Evolutionary conservation across 2,329 filamentous ascomycete genomes (phyloP).

Genomic region (Hypoxylon sp.): DNA sequence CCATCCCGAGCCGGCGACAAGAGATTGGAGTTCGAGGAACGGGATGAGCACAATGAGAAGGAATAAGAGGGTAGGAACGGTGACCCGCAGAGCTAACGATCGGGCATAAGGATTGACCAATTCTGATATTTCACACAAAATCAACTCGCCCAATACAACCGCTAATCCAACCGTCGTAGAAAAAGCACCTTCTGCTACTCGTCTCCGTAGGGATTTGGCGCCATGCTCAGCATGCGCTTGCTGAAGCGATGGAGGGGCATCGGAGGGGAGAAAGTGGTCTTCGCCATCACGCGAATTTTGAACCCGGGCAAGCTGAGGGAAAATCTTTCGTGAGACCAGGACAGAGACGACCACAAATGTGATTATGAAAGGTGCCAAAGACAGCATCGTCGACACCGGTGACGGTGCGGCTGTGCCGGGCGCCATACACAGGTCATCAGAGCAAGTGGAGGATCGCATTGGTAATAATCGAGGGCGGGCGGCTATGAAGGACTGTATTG

Average conservation of each 20-base stretch:
- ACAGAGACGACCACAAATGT: slow-evolving; percentile 76
- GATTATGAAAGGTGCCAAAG: slow-evolving; percentile 78
- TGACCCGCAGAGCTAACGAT: slow-evolving; percentile 76
- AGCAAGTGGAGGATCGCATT: slow-evolving; percentile 65
- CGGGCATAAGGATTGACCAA: slow-evolving; percentile 78
- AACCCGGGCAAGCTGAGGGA: slow-evolving; percentile 76
- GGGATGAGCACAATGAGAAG: slow-evolving; percentile 83
- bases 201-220: slow-evolving; percentile 65
- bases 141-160: slow-evolving; percentile 82
- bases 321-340: slow-evolving; percentile 77
- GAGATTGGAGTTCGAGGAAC: slow-evolving; percentile 80
- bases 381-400: slow-evolving; percentile 64
- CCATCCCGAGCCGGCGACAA: slow-evolving; percentile 72
- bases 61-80: slow-evolving; percentile 78
- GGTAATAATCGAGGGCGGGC: slow-evolving; percentile 26
- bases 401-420: slow-evolving; percentile 60
- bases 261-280: slow-evolving; percentile 73
- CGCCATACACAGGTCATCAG: slow-evolving; percentile 70
- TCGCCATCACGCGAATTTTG: slow-evolving; percentile 68
- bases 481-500: slow-evolving; percentile 25
- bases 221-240: slow-evolving; percentile 73
- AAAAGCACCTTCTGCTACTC: slow-evolving; percentile 76
- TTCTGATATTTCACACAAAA: slow-evolving; percentile 87
- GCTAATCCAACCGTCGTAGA: slow-evolving; percentile 83
- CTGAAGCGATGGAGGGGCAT: slow-evolving; percentile 71